Percentiles rank a stretch among this genome's conserved stretches.
Conservation (phyloP, 2,329 filamentous ascomycete genomes). For the Claviceps monticola region DNA sequence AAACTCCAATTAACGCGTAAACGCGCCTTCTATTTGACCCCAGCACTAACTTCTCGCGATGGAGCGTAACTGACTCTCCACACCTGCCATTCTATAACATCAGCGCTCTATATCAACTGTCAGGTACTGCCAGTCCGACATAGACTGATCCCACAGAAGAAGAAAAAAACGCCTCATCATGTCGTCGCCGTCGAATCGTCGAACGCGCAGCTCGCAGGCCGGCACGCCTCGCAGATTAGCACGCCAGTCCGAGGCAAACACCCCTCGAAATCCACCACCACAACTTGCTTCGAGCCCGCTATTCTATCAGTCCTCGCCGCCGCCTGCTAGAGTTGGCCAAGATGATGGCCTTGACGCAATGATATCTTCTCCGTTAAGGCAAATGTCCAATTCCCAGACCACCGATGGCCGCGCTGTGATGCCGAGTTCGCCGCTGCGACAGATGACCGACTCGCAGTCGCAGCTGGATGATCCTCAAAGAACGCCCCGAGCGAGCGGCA, state of each 20-base stretch:
- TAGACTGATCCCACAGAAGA: not conserved
- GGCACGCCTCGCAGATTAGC: conserved; percentile 26
- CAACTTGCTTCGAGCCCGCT: conserved; percentile 65
- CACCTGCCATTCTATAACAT: not conserved
- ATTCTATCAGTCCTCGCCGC: conserved; percentile 48
- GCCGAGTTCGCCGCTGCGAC: conserved; percentile 46
- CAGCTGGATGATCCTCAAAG: conserved; percentile 40
- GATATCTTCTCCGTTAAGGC: conserved; percentile 40
- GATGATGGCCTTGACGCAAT: conserved; percentile 20
- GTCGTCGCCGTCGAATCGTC: conserved; percentile 33
- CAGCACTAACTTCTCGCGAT: too few relatives aligned
- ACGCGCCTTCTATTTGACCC: conserved; percentile 1
- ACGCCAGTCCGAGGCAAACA: conserved; percentile 23
- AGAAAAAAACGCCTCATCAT: conserved; percentile 15
- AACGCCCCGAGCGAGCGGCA: conserved; percentile 54
- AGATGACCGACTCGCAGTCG: conserved; percentile 44
- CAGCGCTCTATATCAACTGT: not conserved
- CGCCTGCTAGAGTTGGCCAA: conserved; percentile 11
- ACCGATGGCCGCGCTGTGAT: conserved; percentile 23
- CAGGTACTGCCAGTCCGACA: not conserved
- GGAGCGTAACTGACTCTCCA: too few relatives aligned
- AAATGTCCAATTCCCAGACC: conserved; percentile 44
- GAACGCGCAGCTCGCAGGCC: conserved; percentile 38
- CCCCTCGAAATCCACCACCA: conserved; percentile 33
- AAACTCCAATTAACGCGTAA: conserved; percentile 2